phyloP scores from a whole-genome alignment of 768 basidiomycete species.

The Trametes coccinea region DNA sequence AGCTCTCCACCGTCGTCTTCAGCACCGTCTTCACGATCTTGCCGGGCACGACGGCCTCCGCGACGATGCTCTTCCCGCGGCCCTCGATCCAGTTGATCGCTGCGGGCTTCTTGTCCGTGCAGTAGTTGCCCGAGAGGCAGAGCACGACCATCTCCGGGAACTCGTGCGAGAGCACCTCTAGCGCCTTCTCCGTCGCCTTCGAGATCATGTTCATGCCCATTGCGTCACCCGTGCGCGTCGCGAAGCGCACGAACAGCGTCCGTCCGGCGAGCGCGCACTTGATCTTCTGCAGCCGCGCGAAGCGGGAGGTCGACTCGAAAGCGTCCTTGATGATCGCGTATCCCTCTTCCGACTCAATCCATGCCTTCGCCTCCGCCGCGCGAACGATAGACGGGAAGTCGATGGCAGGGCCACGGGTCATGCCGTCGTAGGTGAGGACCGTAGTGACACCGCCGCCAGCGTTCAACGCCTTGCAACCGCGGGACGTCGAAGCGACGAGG shows the following conservation, averaged over 20 bases:
- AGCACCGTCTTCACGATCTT: conserved; percentile 84
- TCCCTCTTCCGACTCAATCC: conserved; percentile 85
- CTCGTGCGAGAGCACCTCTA: conserved; percentile 70
- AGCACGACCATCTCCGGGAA: conserved; percentile 93
- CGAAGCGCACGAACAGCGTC: conserved; percentile 90
- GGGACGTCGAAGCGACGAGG: conserved; percentile 93
- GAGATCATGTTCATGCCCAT: conserved; percentile 99
- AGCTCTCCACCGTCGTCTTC: conserved; percentile 89
- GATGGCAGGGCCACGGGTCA: conserved; percentile 99
- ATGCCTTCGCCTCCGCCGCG: conserved; percentile 83
- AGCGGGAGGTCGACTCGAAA: conserved; percentile 94
- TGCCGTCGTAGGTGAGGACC: conserved; percentile 87
- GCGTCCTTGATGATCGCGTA: conserved; percentile 73
- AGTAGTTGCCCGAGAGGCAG: conserved; percentile 95
- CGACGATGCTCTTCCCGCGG: conserved; percentile 95
- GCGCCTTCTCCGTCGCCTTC: conserved; percentile 95
- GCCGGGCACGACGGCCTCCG: conserved; percentile 91
- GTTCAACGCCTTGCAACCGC: conserved; percentile 97
- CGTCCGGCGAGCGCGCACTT: conserved; percentile 93
- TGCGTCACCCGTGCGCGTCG: conserved; percentile 93
- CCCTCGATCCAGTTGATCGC: conserved; percentile 99
- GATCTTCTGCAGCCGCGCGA: conserved; percentile 81
- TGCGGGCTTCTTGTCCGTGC: conserved; percentile 99
- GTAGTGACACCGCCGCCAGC: conserved; percentile 94
- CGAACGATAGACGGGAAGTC: conserved; percentile 83